Conservation (phyloP, 2,329 filamentous ascomycete genomes). For the Trichoderma breve region DNA sequence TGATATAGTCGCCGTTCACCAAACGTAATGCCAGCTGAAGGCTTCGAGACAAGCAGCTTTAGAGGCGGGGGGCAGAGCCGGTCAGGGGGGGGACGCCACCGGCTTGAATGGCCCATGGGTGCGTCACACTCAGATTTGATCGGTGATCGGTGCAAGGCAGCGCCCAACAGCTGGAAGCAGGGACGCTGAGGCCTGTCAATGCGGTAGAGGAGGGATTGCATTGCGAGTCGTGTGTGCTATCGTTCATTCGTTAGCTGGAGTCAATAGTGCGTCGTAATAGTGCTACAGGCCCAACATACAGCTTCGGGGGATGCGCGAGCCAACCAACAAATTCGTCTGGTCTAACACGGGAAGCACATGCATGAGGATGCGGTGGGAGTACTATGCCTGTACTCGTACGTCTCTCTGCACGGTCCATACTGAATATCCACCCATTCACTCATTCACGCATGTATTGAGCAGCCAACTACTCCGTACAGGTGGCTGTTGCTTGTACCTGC, state of each 20-base stretch:
- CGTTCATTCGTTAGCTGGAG: too few species aligned
- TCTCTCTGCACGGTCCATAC: not conserved
- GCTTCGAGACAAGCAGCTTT: not conserved
- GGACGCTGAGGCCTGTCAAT: not conserved
- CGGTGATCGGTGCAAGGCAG: not conserved
- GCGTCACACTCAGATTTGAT: slow-evolving; percentile 6
- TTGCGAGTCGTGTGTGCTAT: not conserved
- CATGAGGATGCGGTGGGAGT: not conserved
- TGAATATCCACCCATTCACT: not conserved
- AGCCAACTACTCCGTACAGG: not conserved
- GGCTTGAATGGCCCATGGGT: not conserved
- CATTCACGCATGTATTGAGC: not conserved
- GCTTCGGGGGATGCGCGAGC: not conserved
- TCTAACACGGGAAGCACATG: not conserved
- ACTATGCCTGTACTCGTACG: not conserved
- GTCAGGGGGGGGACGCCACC: not conserved
- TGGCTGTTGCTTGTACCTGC: not conserved
- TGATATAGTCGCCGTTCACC: not conserved
- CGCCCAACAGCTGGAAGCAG: not conserved
- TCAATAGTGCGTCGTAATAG: not conserved
- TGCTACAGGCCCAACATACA: not conserved
- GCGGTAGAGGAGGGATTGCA: not conserved
- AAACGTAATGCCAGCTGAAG: not conserved
- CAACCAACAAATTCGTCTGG: not conserved
- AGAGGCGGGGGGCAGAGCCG: not conserved